Conservation (phyloP, 305 asterid species). For the Solanum hybrid region DNA sequence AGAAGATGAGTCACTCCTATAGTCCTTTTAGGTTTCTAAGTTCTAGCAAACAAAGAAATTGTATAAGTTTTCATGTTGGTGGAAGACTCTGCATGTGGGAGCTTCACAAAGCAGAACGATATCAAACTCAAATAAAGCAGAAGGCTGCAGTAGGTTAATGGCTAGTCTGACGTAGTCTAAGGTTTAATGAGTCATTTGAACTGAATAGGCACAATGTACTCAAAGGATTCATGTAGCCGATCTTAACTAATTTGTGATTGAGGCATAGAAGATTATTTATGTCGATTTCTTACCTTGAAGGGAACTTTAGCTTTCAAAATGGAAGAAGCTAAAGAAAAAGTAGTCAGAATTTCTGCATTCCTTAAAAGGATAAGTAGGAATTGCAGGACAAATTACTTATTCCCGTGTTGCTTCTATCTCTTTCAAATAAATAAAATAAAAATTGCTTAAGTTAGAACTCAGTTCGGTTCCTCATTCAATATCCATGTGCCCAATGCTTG, state of each 20-base stretch:
- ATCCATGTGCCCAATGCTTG: background rate
- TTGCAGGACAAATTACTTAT: background rate
- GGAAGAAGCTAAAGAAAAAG: background rate
- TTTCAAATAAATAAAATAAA: background rate
- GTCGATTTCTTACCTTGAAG: background rate
- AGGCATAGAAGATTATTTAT: background rate
- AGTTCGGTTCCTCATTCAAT: background rate
- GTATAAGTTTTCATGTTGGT: background rate
- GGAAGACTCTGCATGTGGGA: background rate
- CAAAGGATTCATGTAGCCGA: background rate
- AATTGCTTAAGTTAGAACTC: background rate
- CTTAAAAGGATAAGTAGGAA: background rate
- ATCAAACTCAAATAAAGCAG: background rate
- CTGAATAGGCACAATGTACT: background rate
- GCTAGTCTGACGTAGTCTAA: background rate
- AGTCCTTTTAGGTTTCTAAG: background rate
- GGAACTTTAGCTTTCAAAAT: background rate
- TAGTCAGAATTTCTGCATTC: background rate
- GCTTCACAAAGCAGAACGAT: background rate
- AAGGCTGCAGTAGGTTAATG: background rate
- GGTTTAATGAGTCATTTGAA: background rate
- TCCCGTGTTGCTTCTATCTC: background rate
- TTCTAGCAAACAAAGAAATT: background rate
- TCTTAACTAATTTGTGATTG: background rate
- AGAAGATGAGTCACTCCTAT: background rate